Evolutionary conservation across 1,139 yeast genomes (phyloP).

Genomic region (Pichia kudriavzevii): DNA sequence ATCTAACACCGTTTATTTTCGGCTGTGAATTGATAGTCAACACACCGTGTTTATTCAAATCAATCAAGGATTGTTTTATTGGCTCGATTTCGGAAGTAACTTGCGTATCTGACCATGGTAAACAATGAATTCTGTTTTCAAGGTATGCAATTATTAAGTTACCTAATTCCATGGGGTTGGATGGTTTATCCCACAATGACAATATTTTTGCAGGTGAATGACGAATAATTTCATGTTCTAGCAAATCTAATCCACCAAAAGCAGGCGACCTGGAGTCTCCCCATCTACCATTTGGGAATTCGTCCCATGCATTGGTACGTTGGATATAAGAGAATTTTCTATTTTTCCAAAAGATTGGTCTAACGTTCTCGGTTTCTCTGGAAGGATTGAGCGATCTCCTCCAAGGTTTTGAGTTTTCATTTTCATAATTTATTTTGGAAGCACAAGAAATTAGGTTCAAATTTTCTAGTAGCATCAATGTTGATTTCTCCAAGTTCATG

Average conservation of each 20-base stretch:
- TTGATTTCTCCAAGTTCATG: slow-evolving; percentile 89
- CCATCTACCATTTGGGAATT: slow-evolving; percentile 94
- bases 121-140: slow-evolving; percentile 59
- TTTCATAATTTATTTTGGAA: slow-evolving; percentile 11
- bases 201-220: slow-evolving; percentile 75
- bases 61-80: slow-evolving; percentile 52
- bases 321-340: slow-evolving; percentile 85
- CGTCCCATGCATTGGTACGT: slow-evolving; percentile 96
- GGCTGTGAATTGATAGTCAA: slow-evolving; percentile 93
- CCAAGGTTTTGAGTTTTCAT: slow-evolving; percentile 56
- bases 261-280: slow-evolving; percentile 98
- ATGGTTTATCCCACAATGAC: slow-evolving; percentile 85
- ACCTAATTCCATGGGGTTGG: slow-evolving; percentile 48
- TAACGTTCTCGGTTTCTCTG: slow-evolving; percentile 72
- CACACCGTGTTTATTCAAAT: slow-evolving; percentile 58
- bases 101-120: slow-evolving; percentile 96
- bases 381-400: slow-evolving; percentile 80
- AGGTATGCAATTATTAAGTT: slow-evolving; percentile 58
- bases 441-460: slow-evolving; percentile 44
- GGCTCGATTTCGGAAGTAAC: slow-evolving; percentile 68
- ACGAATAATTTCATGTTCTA: slow-evolving; percentile 71
- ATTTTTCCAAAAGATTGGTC: slow-evolving; percentile 96
- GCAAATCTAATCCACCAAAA: slow-evolving; percentile 78
- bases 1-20: slow-evolving; percentile 72
- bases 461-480: slow-evolving; percentile 78